Conservation (phyloP, 2,329 filamentous ascomycete species). For the Apiospora arundinis region DNA sequence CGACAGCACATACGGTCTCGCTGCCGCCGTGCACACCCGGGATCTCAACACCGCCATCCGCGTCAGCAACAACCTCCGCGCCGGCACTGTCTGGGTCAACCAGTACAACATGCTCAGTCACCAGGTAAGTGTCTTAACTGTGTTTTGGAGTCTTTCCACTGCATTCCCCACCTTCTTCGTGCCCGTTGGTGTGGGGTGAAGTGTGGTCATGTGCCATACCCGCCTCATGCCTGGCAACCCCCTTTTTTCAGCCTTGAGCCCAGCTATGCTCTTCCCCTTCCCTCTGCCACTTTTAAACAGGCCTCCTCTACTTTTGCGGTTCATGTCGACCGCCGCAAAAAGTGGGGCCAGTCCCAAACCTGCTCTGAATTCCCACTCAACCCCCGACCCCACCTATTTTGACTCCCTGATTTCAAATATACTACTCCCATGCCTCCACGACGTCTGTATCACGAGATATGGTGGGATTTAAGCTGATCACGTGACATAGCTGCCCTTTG, state of each 20-base stretch:
- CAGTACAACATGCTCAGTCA: slow-evolving; percentile 74
- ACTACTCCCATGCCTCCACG: neutral
- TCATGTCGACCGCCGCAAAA: neutral
- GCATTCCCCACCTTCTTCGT: neutral
- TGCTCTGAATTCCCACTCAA: neutral
- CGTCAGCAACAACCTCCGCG: slow-evolving; percentile 76
- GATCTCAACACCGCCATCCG: slow-evolving; percentile 84
- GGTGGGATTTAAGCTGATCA: too few species aligned
- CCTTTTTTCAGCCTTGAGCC: neutral
- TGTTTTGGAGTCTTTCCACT: slow-evolving; percentile 55
- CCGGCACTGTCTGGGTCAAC: slow-evolving; percentile 70
- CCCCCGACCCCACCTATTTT: neutral
- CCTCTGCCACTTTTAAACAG: neutral
- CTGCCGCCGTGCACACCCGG: slow-evolving; percentile 81
- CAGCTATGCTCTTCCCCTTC: neutral
- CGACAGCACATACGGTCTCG: slow-evolving; percentile 80
- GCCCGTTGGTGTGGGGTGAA: neutral
- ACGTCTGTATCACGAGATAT: neutral
- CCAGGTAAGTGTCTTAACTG: slow-evolving; percentile 47
- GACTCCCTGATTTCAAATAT: neutral
- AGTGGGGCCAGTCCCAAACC: neutral
- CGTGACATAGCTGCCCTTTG: slow-evolving; percentile 61
- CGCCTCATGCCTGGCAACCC: neutral
- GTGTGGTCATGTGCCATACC: neutral
- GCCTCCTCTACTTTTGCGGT: neutral